Percentiles rank a stretch among this genome's conserved stretches.
These are phyloP conservation scores for Syzygium jambos DNA, from an alignment of 345 rosid species.

Conservation along the genomic window DNA sequence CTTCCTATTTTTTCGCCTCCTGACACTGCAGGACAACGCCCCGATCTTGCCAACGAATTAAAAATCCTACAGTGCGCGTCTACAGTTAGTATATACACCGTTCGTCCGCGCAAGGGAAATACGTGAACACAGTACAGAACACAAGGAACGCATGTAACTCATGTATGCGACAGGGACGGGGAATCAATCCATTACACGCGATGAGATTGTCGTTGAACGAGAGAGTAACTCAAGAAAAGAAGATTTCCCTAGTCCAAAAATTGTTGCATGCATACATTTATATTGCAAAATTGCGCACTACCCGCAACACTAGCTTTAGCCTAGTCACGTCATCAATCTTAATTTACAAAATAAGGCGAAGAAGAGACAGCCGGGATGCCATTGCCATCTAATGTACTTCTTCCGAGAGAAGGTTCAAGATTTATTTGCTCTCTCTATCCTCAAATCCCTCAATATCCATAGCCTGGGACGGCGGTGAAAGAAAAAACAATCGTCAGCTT, in stretches of 20 bases:
- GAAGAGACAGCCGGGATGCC: not conserved
- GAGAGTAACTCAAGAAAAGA: not conserved
- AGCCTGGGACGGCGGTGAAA: slow-evolving; percentile 17
- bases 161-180: not conserved
- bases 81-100: not conserved
- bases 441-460: slow-evolving; percentile 23
- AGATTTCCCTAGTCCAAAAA: not conserved
- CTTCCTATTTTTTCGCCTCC: not conserved
- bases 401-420: not conserved
- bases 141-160: not conserved
- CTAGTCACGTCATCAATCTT: not conserved
- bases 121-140: not conserved
- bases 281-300: not conserved
- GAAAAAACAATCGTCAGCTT: not conserved
- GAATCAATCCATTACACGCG: not conserved
- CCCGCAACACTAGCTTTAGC: not conserved
- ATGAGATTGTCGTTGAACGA: not conserved
- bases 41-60: not conserved
- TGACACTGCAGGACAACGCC: not conserved
- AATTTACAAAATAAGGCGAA: not conserved
- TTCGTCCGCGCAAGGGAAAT: not conserved
- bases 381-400: not conserved
- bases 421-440: not conserved
- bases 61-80: not conserved
- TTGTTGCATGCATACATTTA: not conserved